Evolutionary conservation across 768 basidiomycete species (phyloP).

Genomic region (Gymnopilus dilepis): DNA sequence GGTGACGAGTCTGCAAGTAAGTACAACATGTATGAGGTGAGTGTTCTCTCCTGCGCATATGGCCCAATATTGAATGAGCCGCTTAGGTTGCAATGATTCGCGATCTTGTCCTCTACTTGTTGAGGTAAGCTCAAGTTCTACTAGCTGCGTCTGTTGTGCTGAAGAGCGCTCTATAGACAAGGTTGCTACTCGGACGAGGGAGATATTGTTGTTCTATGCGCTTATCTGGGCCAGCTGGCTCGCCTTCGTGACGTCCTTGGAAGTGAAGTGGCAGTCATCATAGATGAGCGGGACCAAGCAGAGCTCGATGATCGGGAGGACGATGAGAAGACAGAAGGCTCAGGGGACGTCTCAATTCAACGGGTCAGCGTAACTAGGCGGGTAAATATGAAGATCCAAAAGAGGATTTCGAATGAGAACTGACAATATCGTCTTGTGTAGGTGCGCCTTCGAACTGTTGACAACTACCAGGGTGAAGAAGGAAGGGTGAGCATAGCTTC

Average conservation of each 20-base stretch:
- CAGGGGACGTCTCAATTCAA: constrained; percentile 17
- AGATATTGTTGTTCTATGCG: constrained; percentile 53
- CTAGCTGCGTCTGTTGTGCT: not conserved
- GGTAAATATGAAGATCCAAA: not conserved
- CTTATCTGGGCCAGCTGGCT: constrained; percentile 51
- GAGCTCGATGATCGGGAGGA: constrained; percentile 61
- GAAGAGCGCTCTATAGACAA: constrained; percentile 34
- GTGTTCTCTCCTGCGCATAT: constrained; percentile 1
- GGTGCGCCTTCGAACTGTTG: constrained; percentile 76
- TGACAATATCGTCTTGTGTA: constrained; percentile 26
- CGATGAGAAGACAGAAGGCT: constrained; percentile 30
- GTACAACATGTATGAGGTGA: constrained; percentile 70
- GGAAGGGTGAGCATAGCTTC: constrained; percentile 44
- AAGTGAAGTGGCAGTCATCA: constrained; percentile 59
- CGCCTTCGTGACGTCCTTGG: constrained; percentile 44
- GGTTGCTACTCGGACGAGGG: constrained; percentile 50
- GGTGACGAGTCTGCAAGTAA: constrained; percentile 70
- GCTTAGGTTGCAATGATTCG: constrained; percentile 48
- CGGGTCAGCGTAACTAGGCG: constrained; percentile 9
- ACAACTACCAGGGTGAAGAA: constrained; percentile 82
- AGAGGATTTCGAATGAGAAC: not conserved
- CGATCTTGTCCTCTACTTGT: constrained; percentile 49
- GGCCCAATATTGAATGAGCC: constrained; percentile 3
- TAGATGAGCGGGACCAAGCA: constrained; percentile 72
- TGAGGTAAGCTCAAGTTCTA: constrained; percentile 33